Base-by-base conservation (phyloP, 2,329 filamentous ascomycete genomes). In the Diaporthe ilicicola region DNA sequence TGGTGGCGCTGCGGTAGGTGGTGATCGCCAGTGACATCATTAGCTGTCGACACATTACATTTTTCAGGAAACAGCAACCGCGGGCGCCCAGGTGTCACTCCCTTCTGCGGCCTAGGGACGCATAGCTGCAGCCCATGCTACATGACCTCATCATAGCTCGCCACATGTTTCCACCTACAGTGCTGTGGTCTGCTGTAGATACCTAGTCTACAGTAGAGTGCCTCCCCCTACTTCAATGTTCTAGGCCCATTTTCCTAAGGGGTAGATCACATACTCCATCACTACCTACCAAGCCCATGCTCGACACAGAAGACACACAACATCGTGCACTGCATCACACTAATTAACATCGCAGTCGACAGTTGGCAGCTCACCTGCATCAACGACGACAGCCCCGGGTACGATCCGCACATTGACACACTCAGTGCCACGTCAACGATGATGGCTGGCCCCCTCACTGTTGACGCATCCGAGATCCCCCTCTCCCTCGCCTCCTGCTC, bases 401-500 rank as follows among this genome's bases (percentile, higher is more conserved):
- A 15, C 44, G 24, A 19, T 3, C 13, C n/a, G 19, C 37, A 15
- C 19, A 32, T 1, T 12, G 24, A 53, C 37, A 37, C 8, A 37
- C 29, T 22, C 15, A 66, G n/a, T n/a, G n/a, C n/a, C 17, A 44
- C n/a, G 13, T 44, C 22, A 15, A 24, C 32, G 29, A 6, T 22
- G 6, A 67, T 62, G 22, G 19, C 61, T 4, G n/a, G n/a, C n/a
- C 54, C 61, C 39, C 42, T 72, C 12, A 34, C 62, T 4, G 34
- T 72, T 37, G 62, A 59, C 27, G 22, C 70, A 9, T 53, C 67
- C 54, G 32, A 68, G 37, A 62, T 89, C 71, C 86, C 87, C 4
- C 79, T 84, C 22, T 86, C 85, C 69, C 89, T 88, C 73, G 88
- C 88, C 54, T 86, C 85, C 70, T 88, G 86, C 78, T 90, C 87